Evolutionary conservation across 257 asterid genomes (phyloP).

Genomic region (Parsonsia alboflavescens): DNA sequence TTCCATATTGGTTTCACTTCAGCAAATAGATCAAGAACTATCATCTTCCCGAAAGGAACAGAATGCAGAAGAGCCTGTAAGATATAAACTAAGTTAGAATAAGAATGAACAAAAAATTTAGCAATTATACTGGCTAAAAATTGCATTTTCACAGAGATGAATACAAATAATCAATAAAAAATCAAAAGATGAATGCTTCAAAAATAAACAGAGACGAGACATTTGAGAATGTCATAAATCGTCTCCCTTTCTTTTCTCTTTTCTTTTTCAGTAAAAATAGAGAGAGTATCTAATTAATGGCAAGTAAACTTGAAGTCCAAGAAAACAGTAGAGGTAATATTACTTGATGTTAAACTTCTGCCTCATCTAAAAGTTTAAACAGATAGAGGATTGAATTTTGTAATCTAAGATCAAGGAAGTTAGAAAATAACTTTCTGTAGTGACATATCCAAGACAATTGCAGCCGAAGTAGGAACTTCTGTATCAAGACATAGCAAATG

Average conservation of each 20-base stretch:
- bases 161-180: background rate
- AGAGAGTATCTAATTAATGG: background rate
- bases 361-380: too few relatives aligned
- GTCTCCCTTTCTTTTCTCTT: background rate
- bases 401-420: too few relatives aligned
- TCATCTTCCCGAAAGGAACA: slow-evolving; percentile 97
- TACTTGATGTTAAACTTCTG: background rate
- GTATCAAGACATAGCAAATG: background rate
- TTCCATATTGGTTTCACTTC: slow-evolving; percentile 96
- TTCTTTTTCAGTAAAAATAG: background rate
- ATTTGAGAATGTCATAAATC: background rate
- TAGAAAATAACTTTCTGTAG: too few relatives aligned
- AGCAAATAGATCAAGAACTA: slow-evolving; percentile 97
- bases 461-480: background rate
- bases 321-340: background rate
- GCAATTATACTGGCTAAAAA: background rate
- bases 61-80: slow-evolving; percentile 96
- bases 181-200: background rate
- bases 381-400: too few relatives aligned
- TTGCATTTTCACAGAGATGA: background rate
- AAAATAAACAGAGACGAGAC: background rate
- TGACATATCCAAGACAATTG: background rate
- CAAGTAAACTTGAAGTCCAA: background rate
- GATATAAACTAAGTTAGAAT: slow-evolving; percentile 18
- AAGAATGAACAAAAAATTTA: background rate